Conservation (phyloP, 2,329 filamentous ascomycete genomes). For the Neoarthrinium moseri region DNA sequence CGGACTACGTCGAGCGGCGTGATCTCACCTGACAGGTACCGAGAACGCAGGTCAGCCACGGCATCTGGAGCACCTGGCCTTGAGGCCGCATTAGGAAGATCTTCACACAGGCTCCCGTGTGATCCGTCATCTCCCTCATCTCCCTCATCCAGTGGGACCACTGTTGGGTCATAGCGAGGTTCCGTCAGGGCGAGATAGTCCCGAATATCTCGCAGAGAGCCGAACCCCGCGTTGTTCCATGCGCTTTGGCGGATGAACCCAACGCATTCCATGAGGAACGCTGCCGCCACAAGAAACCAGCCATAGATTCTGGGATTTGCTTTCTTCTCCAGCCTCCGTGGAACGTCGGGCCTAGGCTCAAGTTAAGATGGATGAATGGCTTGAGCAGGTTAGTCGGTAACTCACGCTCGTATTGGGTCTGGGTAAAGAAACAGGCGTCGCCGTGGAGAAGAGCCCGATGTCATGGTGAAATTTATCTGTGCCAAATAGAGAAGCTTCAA, state of each 20-base stretch:
- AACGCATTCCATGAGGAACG: not conserved
- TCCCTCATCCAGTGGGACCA: not conserved
- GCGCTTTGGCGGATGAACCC: not conserved
- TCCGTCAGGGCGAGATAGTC: not conserved
- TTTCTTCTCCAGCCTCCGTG: not conserved
- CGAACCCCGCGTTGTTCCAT: not conserved
- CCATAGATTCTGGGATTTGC: not conserved
- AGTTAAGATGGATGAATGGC: not conserved
- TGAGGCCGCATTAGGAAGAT: not conserved
- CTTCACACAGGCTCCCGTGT: not conserved
- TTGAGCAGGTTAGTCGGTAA: not conserved
- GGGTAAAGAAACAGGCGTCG: not conserved
- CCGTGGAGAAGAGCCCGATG: too few relatives aligned
- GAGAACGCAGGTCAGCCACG: slow-evolving; percentile 41
- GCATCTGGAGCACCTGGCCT: slow-evolving; percentile 22
- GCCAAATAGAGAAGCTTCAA: too few relatives aligned
- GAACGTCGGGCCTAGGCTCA: not conserved
- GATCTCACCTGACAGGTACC: slow-evolving; percentile 43
- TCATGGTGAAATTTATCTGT: too few relatives aligned
- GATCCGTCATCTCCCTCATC: not conserved
- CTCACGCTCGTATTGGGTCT: not conserved
- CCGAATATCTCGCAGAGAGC: not conserved
- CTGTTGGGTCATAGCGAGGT: not conserved
- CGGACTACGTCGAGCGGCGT: slow-evolving; percentile 45
- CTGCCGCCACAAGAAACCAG: not conserved